Evolutionary conservation across 176 grass and related monocot species (phyloP).

Genomic region (Pharus latifolius): DNA sequence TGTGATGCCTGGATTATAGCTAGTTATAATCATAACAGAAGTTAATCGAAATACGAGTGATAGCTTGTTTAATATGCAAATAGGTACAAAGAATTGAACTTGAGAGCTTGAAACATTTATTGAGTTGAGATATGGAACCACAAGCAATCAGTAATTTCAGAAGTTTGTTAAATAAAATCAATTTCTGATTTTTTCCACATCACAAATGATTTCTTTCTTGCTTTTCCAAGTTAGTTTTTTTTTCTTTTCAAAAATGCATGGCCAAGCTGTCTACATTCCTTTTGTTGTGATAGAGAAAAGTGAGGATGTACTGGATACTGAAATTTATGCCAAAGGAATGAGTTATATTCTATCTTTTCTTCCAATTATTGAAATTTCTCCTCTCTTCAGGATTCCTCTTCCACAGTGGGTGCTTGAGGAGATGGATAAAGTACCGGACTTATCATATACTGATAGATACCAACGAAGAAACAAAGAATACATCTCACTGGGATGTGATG

Average conservation of each 20-base stretch:
- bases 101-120: background rate
- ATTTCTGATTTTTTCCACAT: background rate
- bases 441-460: conserved; percentile 61
- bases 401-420: conserved; percentile 67
- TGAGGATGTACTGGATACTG: background rate
- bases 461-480: conserved; percentile 65
- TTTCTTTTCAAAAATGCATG: background rate
- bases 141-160: background rate
- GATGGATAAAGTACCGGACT: conserved; percentile 59
- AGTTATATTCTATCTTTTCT: background rate
- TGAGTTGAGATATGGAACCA: background rate
- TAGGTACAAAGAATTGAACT: no score
- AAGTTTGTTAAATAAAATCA: background rate
- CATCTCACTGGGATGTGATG: conserved; percentile 69
- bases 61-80: no score
- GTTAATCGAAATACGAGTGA: no score
- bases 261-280: background rate
- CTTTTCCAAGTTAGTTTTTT: background rate
- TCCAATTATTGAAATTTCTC: background rate
- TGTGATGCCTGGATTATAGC: no score
- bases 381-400: conserved; percentile 47
- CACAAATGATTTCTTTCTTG: background rate
- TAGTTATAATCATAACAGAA: no score
- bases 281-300: background rate
- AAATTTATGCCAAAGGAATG: background rate